Conservation (phyloP, 768 basidiomycete species). For the Pisolithus tinctorius region DNA sequence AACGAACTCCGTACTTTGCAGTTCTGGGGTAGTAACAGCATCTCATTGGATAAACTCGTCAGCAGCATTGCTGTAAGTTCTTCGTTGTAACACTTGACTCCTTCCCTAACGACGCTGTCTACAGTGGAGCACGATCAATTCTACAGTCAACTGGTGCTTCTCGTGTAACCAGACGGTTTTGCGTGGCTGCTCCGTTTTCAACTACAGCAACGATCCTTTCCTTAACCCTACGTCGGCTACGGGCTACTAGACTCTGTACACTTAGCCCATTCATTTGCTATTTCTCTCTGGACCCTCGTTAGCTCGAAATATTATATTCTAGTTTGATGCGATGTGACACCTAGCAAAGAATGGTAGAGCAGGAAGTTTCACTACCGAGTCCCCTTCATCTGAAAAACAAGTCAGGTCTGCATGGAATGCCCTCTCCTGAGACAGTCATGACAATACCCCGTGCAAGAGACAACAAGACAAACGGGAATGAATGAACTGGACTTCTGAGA, state of each 20-base stretch:
- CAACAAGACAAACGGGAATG: too few relatives aligned
- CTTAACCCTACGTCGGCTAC: slow-evolving; percentile 7
- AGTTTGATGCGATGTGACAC: too few relatives aligned
- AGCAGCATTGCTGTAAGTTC: slow-evolving; percentile 12
- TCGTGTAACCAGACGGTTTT: slow-evolving; percentile 27
- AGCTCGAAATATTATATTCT: too few relatives aligned
- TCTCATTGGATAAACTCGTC: slow-evolving; percentile 16
- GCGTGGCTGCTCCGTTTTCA: slow-evolving; percentile 26
- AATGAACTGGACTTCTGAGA: too few relatives aligned
- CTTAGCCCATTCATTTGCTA: background rate
- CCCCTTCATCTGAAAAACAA: too few relatives aligned
- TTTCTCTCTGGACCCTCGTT: background rate
- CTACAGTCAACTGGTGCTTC: slow-evolving; percentile 28
- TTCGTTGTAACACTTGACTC: background rate
- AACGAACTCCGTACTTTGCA: slow-evolving; percentile 53
- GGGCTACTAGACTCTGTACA: background rate
- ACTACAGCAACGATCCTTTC: slow-evolving; percentile 24
- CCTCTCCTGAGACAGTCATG: too few relatives aligned
- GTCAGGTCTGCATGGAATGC: too few relatives aligned
- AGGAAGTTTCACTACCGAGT: too few relatives aligned
- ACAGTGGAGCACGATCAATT: slow-evolving; percentile 23
- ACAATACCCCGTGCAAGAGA: too few relatives aligned
- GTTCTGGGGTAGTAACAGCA: slow-evolving; percentile 47
- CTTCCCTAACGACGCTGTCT: background rate
- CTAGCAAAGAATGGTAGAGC: too few relatives aligned